Conservation (phyloP, 2,329 filamentous ascomycete genomes). For the Chaetomium sp. region DNA sequence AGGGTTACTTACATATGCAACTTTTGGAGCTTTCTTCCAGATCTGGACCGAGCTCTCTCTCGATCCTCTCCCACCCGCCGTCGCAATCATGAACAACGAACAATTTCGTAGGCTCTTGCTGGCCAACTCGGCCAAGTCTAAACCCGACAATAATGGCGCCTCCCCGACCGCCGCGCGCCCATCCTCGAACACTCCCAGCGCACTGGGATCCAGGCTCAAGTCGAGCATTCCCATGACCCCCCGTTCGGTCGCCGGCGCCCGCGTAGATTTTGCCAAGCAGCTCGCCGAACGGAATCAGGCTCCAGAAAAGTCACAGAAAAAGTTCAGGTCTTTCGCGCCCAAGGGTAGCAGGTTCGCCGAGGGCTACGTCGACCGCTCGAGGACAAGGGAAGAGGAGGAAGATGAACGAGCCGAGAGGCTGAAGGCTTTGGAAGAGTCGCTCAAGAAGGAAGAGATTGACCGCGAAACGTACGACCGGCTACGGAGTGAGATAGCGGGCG, state of each 20-base stretch:
- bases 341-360: slow-evolving; percentile 78
- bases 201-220: slow-evolving; percentile 75
- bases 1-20: not conserved
- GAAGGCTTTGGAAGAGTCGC: slow-evolving; percentile 75
- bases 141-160: slow-evolving; percentile 49
- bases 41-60: not conserved
- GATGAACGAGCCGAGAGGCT: slow-evolving; percentile 66
- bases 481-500: slow-evolving; percentile 76
- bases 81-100: slow-evolving; percentile 79
- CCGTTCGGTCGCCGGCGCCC: slow-evolving; percentile 59
- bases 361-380: slow-evolving; percentile 83
- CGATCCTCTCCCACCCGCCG: not conserved
- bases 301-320: slow-evolving; percentile 60
- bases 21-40: not conserved
- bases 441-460: slow-evolving; percentile 84
- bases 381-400: slow-evolving; percentile 58
- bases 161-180: slow-evolving; percentile 37
- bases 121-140: slow-evolving; percentile 47
- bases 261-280: slow-evolving; percentile 79
- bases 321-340: slow-evolving; percentile 75
- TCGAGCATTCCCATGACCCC: slow-evolving; percentile 93
- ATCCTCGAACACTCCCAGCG: slow-evolving; percentile 42
- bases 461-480: slow-evolving; percentile 74
- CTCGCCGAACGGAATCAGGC: slow-evolving; percentile 70
- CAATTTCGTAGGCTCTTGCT: slow-evolving; percentile 84